Conservation (phyloP, 148 eudicot genomes). For the Chenopodium berlandieri region DNA sequence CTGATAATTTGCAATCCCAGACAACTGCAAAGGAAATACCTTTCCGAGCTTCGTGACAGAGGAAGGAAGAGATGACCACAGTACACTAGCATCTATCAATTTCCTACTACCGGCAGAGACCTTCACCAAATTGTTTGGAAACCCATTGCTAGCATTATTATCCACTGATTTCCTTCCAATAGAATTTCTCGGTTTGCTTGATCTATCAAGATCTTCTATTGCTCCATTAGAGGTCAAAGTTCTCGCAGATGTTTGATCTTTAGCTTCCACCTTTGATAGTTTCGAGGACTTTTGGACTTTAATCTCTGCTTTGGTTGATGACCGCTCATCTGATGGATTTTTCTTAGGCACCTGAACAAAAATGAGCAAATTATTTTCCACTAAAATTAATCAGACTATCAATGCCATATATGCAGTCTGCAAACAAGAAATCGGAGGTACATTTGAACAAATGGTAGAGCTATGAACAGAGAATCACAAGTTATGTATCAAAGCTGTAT, state of each 20-base stretch:
- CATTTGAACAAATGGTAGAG: not conserved
- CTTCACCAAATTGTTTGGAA: constrained; percentile 71
- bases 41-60: constrained; percentile 80
- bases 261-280: constrained; percentile 45
- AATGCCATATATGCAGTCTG: not conserved
- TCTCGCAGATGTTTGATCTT: constrained; percentile 35
- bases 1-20: not conserved
- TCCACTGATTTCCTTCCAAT: constrained; percentile 55
- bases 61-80: constrained; percentile 78
- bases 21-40: constrained; percentile 35
- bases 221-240: constrained; percentile 43
- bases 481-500: not conserved
- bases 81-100: constrained; percentile 62
- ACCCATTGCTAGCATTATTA: constrained; percentile 43
- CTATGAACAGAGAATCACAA: not conserved
- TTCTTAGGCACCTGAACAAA: constrained; percentile 59
- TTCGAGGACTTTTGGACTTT: constrained; percentile 37
- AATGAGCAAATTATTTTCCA: constrained; percentile 5
- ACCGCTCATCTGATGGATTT: constrained; percentile 49
- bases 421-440: not conserved
- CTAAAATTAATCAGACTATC: constrained; percentile 3
- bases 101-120: constrained; percentile 51
- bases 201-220: constrained; percentile 38
- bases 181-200: constrained; percentile 42
- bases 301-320: constrained; percentile 51